A percentile compares a stretch with the other conserved stretches of the same genome.
Conservation (phyloP, 805 yeast species). For the Yamadazyma ubonensis region DNA sequence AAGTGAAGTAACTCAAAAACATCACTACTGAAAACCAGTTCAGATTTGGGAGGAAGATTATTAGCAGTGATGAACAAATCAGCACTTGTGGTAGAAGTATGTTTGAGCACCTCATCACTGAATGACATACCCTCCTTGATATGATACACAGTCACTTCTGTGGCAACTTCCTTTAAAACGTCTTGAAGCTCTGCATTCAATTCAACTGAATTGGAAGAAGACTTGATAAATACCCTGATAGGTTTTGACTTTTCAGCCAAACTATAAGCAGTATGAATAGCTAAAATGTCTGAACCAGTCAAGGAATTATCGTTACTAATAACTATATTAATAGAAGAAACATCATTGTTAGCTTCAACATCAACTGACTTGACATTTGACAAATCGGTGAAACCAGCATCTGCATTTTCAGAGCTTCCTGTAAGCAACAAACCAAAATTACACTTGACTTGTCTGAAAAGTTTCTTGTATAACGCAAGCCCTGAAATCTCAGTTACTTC, state of each 20-base stretch:
- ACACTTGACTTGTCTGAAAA: conserved; percentile 26
- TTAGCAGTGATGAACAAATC: conserved; percentile 28
- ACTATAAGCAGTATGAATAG: conserved; percentile 26
- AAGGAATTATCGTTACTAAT: conserved; percentile 32
- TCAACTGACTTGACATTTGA: not conserved
- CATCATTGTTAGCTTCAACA: not conserved
- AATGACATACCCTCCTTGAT: conserved; percentile 18
- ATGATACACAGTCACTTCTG: conserved; percentile 14
- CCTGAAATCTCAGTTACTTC: conserved; percentile 20
- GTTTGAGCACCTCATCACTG: conserved; percentile 14
- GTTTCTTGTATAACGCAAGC: conserved; percentile 22
- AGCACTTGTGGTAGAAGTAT: conserved; percentile 12
- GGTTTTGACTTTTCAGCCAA: conserved; percentile 17
- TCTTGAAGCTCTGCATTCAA: conserved; percentile 18
- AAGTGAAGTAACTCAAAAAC: conserved; percentile 23
- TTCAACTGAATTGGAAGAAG: conserved; percentile 16
- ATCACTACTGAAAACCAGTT: conserved; percentile 11
- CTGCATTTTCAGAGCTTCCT: conserved; percentile 18
- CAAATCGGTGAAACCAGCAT: not conserved
- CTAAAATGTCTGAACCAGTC: conserved; percentile 34
- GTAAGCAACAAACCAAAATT: conserved; percentile 35
- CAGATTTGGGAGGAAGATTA: conserved; percentile 15
- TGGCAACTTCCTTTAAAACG: conserved; percentile 8
- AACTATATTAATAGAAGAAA: conserved; percentile 22
- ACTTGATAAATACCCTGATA: conserved; percentile 23